Evolutionary conservation across 2,329 filamentous ascomycete genomes (phyloP).

Genomic region (Pezicula carpinea): DNA sequence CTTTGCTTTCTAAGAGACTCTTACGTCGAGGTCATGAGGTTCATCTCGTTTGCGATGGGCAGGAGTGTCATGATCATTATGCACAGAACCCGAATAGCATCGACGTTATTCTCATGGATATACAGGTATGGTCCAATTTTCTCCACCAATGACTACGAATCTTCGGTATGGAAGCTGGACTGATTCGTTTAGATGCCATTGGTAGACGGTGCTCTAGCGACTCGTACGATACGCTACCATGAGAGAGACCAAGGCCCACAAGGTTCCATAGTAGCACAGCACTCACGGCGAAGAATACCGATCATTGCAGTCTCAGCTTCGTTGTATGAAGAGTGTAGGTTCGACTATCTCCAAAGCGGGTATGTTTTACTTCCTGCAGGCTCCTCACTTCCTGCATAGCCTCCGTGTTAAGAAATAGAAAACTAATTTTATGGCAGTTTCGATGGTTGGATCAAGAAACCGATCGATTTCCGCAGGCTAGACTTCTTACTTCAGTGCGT

Average conservation of each 20-base stretch:
- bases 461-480: not conserved
- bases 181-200: conserved; percentile 17
- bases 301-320: conserved; percentile 20
- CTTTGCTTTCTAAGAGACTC: conserved; percentile 70
- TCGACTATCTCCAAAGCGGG: conserved; percentile 22
- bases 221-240: conserved; percentile 19
- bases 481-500: not conserved
- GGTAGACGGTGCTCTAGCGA: conserved; percentile 16
- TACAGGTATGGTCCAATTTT: conserved; percentile 12
- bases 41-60: conserved; percentile 68
- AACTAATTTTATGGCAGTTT: not conserved
- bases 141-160: not conserved
- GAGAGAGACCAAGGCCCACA: conserved; percentile 10
- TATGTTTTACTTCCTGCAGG: conserved; percentile 9
- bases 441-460: not conserved
- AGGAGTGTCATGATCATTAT: conserved; percentile 70
- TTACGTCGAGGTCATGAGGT: conserved; percentile 67
- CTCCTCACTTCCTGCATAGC: no score
- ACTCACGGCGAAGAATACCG: conserved; percentile 10
- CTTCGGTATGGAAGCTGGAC: not conserved
- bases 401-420: no score
- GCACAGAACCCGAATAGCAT: conserved; percentile 42
- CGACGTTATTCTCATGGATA: conserved; percentile 23
- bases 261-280: not conserved
- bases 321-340: conserved; percentile 14